Percentiles rank a stretch among this genome's conserved stretches.
Conservation (phyloP, 352 stramenopile species). For the Pythium dissimile region DNA sequence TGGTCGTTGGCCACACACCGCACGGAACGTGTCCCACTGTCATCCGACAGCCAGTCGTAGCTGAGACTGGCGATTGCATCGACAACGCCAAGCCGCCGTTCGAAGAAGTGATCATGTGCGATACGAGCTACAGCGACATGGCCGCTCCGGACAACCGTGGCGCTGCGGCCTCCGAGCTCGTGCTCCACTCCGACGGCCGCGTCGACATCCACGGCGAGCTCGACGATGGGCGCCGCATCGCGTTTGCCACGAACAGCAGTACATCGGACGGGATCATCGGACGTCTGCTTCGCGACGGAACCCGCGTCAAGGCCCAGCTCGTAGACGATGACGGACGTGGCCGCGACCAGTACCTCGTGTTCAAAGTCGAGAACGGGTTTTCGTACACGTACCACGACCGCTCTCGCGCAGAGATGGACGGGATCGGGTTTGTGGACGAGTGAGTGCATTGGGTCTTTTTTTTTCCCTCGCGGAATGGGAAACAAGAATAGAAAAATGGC, state of each 20-base stretch:
- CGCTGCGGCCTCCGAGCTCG: slow-evolving; percentile 64
- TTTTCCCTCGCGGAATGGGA: neutral
- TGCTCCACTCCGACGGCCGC: slow-evolving; percentile 52
- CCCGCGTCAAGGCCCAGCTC: slow-evolving; percentile 62
- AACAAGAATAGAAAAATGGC: slow-evolving; percentile 21
- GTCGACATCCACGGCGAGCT: slow-evolving; percentile 57
- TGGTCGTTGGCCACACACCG: slow-evolving; percentile 92
- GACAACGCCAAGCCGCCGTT: slow-evolving; percentile 25
- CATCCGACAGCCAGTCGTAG: slow-evolving; percentile 66
- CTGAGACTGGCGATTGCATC: neutral
- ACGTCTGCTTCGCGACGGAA: slow-evolving; percentile 43
- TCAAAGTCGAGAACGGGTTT: slow-evolving; percentile 54
- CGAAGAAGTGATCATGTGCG: slow-evolving; percentile 86
- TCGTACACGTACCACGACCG: slow-evolving; percentile 57
- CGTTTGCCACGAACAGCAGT: slow-evolving; percentile 38
- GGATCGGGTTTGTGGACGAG: slow-evolving; percentile 34
- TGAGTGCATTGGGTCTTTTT: neutral
- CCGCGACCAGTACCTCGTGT: slow-evolving; percentile 60
- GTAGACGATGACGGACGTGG: slow-evolving; percentile 15
- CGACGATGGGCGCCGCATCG: slow-evolving; percentile 39
- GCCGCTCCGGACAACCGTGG: slow-evolving; percentile 72
- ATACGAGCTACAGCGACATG: slow-evolving; percentile 91
- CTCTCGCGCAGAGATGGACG: slow-evolving; percentile 15
- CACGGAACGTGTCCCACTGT: slow-evolving; percentile 90
- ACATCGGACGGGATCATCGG: slow-evolving; percentile 34